These are phyloP conservation scores for Dothideomycetes sp. DNA, from an alignment of 2,329 filamentous ascomycete species.

Conservation along the genomic window DNA sequence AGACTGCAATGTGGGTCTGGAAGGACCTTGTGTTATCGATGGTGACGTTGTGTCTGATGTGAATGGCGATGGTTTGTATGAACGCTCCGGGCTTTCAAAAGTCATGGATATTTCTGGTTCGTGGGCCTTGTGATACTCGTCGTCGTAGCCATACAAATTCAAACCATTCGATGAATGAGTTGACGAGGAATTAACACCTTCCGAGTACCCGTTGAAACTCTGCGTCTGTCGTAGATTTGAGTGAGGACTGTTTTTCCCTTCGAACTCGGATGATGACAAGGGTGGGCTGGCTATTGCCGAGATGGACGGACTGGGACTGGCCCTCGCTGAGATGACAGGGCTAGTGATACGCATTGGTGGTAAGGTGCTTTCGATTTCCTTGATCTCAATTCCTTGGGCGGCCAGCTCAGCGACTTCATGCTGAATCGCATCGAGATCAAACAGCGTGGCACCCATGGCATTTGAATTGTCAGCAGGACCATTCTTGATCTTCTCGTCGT, in stretches of 20 bases:
- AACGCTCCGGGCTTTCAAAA: slow-evolving; percentile 27
- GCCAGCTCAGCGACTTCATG: slow-evolving; percentile 61
- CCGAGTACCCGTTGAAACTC: slow-evolving; percentile 29
- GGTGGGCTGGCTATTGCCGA: no score
- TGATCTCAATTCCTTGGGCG: slow-evolving; percentile 63
- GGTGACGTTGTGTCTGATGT: slow-evolving; percentile 18
- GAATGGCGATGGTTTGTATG: slow-evolving; percentile 16
- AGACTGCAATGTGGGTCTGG: slow-evolving; percentile 17
- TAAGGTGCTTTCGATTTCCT: slow-evolving; percentile 80
- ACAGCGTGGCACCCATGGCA: slow-evolving; percentile 55
- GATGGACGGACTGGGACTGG: background rate
- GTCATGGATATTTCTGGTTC: slow-evolving; percentile 40
- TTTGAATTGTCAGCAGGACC: slow-evolving; percentile 32
- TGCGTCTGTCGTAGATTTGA: slow-evolving; percentile 35
- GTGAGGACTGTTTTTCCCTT: slow-evolving; percentile 7
- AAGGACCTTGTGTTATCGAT: slow-evolving; percentile 1
- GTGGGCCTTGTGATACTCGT: slow-evolving; percentile 23
- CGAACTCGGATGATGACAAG: no score
- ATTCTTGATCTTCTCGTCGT: slow-evolving; percentile 58
- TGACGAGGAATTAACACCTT: slow-evolving; percentile 6
- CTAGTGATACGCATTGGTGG: slow-evolving; percentile 74
- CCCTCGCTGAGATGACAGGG: slow-evolving; percentile 3
- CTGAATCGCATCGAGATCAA: slow-evolving; percentile 90
- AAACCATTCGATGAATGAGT: no score
- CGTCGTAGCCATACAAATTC: slow-evolving; percentile 29